A percentile compares a stretch with the other conserved stretches of the same genome.
These are phyloP conservation scores for Phaseolus coccineus DNA, from an alignment of 331 rosid genomes.

Conservation along the genomic window DNA sequence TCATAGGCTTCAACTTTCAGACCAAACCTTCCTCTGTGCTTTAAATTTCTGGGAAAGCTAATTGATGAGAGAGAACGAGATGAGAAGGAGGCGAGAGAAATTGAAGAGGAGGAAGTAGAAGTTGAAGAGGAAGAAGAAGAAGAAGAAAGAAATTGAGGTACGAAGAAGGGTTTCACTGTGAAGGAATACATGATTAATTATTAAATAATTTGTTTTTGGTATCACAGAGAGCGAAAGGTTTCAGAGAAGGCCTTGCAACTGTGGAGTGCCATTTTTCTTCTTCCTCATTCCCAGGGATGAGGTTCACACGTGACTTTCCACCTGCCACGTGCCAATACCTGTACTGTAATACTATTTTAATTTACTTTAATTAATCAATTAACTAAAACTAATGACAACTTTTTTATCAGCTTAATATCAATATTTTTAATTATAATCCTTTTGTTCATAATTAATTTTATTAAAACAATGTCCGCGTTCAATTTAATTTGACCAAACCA, in stretches of 20 bases:
- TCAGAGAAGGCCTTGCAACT: constrained; percentile 25
- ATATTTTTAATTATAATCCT: too few species aligned
- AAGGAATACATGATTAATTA: constrained; percentile 64
- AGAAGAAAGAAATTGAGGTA: constrained; percentile 46
- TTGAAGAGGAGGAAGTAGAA: constrained; percentile 41
- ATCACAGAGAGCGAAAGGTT: background rate
- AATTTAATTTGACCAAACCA: too few species aligned
- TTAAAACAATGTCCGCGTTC: too few species aligned
- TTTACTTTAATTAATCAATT: too few species aligned
- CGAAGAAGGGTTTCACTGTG: constrained; percentile 63
- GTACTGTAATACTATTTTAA: background rate
- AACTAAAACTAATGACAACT: too few species aligned
- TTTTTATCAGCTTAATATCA: background rate
- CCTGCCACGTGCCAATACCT: background rate
- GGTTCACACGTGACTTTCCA: constrained; percentile 38
- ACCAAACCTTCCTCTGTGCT: constrained; percentile 44
- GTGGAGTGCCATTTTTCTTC: constrained; percentile 14
- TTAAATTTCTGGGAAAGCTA: constrained; percentile 52
- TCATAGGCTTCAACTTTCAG: constrained; percentile 66
- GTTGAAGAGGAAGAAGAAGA: constrained; percentile 36
- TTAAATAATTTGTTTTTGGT: background rate
- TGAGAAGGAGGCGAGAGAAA: constrained; percentile 39
- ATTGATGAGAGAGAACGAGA: constrained; percentile 55
- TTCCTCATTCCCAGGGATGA: constrained; percentile 37
- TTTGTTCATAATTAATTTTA: too few species aligned